These are phyloP conservation scores for Fragaria nilgerrensis DNA, from an alignment of 306 rosid species.

Conservation along the genomic window DNA sequence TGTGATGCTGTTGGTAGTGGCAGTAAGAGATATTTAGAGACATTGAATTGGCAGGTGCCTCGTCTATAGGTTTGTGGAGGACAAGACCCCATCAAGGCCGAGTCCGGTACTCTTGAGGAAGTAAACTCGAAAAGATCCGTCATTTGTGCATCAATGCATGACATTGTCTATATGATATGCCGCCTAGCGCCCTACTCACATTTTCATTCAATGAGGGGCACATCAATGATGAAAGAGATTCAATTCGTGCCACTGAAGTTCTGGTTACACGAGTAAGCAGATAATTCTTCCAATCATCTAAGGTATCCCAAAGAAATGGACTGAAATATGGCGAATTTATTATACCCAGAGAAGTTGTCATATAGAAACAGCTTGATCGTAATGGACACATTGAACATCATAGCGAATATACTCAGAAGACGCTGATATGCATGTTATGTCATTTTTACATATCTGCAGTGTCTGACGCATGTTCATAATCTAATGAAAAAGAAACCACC, in stretches of 20 bases:
- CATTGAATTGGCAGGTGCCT: too few relatives aligned
- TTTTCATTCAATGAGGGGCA: not conserved
- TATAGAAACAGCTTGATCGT: not conserved
- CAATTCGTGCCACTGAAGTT: not conserved
- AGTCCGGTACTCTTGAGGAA: too few relatives aligned
- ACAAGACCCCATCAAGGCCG: not conserved
- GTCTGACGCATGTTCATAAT: not conserved
- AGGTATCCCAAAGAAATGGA: not conserved
- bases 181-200: not conserved
- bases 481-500: constrained; percentile 9
- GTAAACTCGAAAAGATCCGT: not conserved
- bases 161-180: not conserved
- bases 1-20: too few relatives aligned
- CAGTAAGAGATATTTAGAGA: too few relatives aligned
- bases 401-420: not conserved
- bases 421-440: not conserved
- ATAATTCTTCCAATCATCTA: not conserved
- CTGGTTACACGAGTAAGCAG: not conserved
- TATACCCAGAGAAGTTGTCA: not conserved
- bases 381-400: not conserved
- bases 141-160: not conserved
- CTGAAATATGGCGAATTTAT: not conserved
- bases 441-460: not conserved
- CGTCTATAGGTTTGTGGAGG: too few relatives aligned
- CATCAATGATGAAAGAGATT: not conserved